Conservation (phyloP, 106 monocot genomes). For the Posidonia australis region DNA sequence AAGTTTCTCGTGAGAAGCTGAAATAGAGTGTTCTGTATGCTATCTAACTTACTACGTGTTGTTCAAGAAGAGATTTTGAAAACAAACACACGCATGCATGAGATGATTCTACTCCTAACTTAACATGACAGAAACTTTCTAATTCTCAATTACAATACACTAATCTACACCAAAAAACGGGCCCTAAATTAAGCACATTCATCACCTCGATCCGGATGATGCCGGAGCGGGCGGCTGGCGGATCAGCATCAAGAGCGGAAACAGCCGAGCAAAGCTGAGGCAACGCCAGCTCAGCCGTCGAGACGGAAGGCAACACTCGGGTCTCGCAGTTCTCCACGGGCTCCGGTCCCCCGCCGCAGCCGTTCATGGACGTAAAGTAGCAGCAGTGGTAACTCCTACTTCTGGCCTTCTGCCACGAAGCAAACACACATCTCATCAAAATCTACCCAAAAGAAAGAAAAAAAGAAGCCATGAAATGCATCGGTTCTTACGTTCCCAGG, state of each 20-base stretch:
- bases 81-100: too few relatives aligned
- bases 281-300: conserved; percentile 24
- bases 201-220: conserved; percentile 76
- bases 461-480: background rate
- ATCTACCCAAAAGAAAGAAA: background rate
- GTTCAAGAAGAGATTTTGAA: too few relatives aligned
- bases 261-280: conserved; percentile 34
- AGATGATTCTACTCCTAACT: too few relatives aligned
- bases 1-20: too few relatives aligned
- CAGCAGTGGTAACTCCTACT: background rate
- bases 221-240: conserved; percentile 53
- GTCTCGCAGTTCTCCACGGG: conserved; percentile 32
- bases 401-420: background rate
- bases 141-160: background rate
- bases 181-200: background rate
- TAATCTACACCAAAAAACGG: background rate
- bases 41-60: too few relatives aligned
- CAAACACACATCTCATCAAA: background rate
- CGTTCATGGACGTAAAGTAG: conserved; percentile 44
- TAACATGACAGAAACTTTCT: background rate
- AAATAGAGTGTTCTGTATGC: too few relatives aligned
- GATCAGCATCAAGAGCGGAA: conserved; percentile 23
- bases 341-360: conserved; percentile 13
- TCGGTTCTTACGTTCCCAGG: background rate
- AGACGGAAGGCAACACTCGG: conserved; percentile 31